These are phyloP conservation scores for Fraxinus floribunda DNA, from an alignment of 305 asterid genomes.

Conservation along the genomic window DNA sequence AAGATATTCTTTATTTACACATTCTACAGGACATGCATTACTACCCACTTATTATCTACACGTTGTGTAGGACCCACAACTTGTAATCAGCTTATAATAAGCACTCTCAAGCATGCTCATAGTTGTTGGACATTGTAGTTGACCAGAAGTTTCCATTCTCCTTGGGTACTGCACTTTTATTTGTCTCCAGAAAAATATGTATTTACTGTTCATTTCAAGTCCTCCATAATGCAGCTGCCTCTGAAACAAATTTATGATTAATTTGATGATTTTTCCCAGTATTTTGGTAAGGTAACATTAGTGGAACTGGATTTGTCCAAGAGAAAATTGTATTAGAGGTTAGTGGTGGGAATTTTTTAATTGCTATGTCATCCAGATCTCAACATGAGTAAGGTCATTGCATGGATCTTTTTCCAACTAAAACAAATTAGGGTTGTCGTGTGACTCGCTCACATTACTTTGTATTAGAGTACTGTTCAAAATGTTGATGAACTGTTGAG, in stretches of 20 bases:
- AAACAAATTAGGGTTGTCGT: neutral
- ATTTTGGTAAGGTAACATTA: neutral
- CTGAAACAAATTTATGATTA: neutral
- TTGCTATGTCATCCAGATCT: neutral
- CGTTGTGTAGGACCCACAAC: neutral
- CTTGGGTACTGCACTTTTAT: neutral
- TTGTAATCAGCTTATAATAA: neutral
- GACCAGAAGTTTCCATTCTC: neutral
- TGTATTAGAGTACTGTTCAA: neutral
- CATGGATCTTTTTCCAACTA: neutral
- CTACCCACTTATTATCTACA: neutral
- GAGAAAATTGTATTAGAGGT: neutral
- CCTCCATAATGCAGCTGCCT: neutral
- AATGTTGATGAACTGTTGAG: neutral
- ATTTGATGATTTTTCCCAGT: neutral
- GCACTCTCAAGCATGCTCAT: neutral
- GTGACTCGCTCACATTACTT: neutral
- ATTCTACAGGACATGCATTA: neutral
- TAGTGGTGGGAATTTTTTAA: neutral
- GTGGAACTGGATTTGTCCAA: neutral
- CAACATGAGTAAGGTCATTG: neutral
- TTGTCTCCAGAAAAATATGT: neutral
- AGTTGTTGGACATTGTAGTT: neutral
- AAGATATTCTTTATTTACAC: neutral
- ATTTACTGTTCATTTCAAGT: neutral